Base-by-base conservation (phyloP, 495 filamentous ascomycete genomes). In the Chaetomidium leptoderma region DNA sequence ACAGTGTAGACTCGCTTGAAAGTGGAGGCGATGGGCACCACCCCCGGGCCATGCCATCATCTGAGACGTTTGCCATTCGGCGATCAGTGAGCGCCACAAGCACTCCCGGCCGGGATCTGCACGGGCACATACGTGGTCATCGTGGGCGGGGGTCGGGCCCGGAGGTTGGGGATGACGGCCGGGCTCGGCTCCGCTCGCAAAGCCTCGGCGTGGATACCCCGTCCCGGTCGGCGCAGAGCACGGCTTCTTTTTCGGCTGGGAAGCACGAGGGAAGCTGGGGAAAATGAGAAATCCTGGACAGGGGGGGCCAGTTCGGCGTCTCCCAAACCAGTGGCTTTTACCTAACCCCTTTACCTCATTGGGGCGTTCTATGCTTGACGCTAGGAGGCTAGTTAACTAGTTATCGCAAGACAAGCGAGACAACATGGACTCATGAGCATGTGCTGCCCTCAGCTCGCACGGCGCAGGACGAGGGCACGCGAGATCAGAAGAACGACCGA, bases 181-280 rank as follows among this genome's bases (percentile, higher is more conserved):
- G 47, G 47, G 5, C 29, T 50, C 47, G 47, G 30, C 47, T 50
- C 47, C 26, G 26, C 27, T n/a, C 26, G 7, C 7, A 5, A 10
- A 1, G 6, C 0, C 16, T 19, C 45, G 1, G 29, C 9, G 23
- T 47, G 23, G 44, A 17, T 1, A 42, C 26, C 19, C 11, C 11
- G 23, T 14, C 6, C 43, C 6, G 23, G 43, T 27, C 9, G 29
- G 43, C n/a, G n/a, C n/a, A n/a, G n/a, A n/a, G n/a, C n/a, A n/a
- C n/a, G n/a, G n/a, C n/a, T n/a, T n/a, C n/a, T n/a, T n/a, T n/a
- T n/a, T n/a, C n/a, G n/a, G n/a, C n/a, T n/a, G n/a, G n/a, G n/a
- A n/a, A n/a, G n/a, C n/a, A n/a, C n/a, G n/a, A n/a, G n/a, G n/a
- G 45, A 50, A 50, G 47, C 47, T 50, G 47, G 47, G 47, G 47